These are phyloP conservation scores for Fusarium pseudonygamai DNA, from an alignment of 2,329 filamentous ascomycete species.

Conservation along the genomic window DNA sequence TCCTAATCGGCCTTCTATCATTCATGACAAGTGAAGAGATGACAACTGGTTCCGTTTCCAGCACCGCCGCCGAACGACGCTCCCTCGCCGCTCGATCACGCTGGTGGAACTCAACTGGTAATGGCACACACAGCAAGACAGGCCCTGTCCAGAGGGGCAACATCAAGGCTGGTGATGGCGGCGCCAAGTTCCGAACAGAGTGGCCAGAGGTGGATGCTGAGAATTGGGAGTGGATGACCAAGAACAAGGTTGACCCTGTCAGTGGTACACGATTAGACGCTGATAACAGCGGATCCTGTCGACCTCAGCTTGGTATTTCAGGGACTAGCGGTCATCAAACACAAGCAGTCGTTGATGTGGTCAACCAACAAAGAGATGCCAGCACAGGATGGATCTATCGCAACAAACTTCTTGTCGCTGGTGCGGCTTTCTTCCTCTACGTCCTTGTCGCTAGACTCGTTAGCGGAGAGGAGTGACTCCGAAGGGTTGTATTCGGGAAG, in stretches of 20 bases:
- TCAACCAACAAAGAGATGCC: slow-evolving; percentile 78
- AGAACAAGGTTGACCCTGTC: slow-evolving; percentile 78
- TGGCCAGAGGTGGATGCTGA: slow-evolving; percentile 90
- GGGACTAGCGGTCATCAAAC: slow-evolving; percentile 69
- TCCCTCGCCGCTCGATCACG: slow-evolving; percentile 79
- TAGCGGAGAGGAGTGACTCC: slow-evolving; percentile 53
- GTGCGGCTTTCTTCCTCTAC: slow-evolving; percentile 79
- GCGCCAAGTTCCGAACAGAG: slow-evolving; percentile 86
- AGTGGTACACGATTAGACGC: slow-evolving; percentile 70
- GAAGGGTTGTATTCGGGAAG: neutral
- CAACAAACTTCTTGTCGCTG: slow-evolving; percentile 80
- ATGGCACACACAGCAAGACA: slow-evolving; percentile 73
- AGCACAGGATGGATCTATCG: slow-evolving; percentile 83
- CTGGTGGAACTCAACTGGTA: slow-evolving; percentile 98
- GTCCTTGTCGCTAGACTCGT: slow-evolving; percentile 82
- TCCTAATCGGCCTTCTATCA: slow-evolving; percentile 89
- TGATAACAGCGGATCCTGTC: slow-evolving; percentile 63
- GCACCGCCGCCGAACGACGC: slow-evolving; percentile 79
- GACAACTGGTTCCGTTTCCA: slow-evolving; percentile 90
- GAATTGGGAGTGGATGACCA: slow-evolving; percentile 92
- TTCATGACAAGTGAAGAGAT: slow-evolving; percentile 99
- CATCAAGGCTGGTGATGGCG: slow-evolving; percentile 91
- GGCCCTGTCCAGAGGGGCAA: slow-evolving; percentile 73
- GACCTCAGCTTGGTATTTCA: slow-evolving; percentile 67
- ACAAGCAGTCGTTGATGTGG: slow-evolving; percentile 80